These are phyloP conservation scores for Penicillium alfredii DNA, from an alignment of 495 filamentous ascomycete species.

Conservation along the genomic window DNA sequence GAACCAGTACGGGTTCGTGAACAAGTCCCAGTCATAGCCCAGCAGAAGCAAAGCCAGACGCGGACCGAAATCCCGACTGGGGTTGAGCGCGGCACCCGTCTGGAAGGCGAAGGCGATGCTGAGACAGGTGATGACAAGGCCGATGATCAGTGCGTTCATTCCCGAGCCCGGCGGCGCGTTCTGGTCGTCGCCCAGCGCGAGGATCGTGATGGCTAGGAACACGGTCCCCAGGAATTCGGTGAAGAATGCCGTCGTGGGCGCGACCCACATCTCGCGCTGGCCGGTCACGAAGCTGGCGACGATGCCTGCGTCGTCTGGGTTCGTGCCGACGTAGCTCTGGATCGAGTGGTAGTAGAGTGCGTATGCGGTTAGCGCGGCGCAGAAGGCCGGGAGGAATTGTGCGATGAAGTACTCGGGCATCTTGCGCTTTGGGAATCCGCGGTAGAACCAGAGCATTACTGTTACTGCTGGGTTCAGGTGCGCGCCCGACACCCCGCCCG, in stretches of 20 bases:
- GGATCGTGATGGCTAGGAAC: constrained; percentile 39
- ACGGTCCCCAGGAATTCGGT: constrained; percentile 45
- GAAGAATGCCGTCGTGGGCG: constrained; percentile 42
- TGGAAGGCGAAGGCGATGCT: constrained; percentile 43
- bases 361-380: constrained; percentile 40
- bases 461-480: constrained; percentile 50
- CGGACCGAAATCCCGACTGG: constrained; percentile 48
- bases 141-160: constrained; percentile 46
- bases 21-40: constrained; percentile 39
- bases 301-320: constrained; percentile 29
- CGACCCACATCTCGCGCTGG: constrained; percentile 41
- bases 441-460: constrained; percentile 44
- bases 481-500: constrained; percentile 50
- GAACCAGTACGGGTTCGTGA: constrained; percentile 45
- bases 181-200: constrained; percentile 50
- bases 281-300: constrained; percentile 37
- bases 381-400: constrained; percentile 43
- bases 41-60: constrained; percentile 36
- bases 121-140: constrained; percentile 38
- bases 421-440: constrained; percentile 43
- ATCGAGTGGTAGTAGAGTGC: constrained; percentile 47
- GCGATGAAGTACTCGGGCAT: constrained; percentile 45
- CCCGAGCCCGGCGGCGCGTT: constrained; percentile 51
- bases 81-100: constrained; percentile 45
- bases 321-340: constrained; percentile 26